Evolutionary conservation across 768 basidiomycete genomes (phyloP).

Genomic region (Mycena indigotica): DNA sequence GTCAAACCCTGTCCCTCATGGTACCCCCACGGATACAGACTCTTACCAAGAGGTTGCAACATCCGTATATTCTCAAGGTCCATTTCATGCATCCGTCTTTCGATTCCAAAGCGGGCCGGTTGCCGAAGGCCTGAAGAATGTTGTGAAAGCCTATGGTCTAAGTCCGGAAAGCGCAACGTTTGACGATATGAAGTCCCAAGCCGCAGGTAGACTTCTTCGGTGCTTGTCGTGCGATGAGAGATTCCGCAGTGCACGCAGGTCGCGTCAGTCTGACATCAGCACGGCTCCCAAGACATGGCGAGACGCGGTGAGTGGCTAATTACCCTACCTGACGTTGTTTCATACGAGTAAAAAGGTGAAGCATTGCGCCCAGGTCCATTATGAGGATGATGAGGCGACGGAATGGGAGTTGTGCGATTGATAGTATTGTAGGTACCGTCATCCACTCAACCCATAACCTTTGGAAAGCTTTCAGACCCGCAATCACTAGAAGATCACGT

Average conservation of each 20-base stretch:
- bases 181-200: slow-evolving; percentile 1
- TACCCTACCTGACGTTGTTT: too few species aligned
- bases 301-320: not conserved
- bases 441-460: too few species aligned
- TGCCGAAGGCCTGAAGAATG: not conserved
- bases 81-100: slow-evolving; percentile 1
- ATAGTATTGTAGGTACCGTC: too few species aligned
- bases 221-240: not conserved
- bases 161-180: slow-evolving; percentile 6
- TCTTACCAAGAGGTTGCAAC: not conserved
- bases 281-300: not conserved
- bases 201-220: not conserved
- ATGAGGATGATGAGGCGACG: not conserved
- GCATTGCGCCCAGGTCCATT: not conserved
- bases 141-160: slow-evolving; percentile 6
- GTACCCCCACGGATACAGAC: not conserved
- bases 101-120: not conserved
- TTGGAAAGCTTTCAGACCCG: too few species aligned
- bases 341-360: too few species aligned
- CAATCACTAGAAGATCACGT: too few species aligned
- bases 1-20: not conserved
- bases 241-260: not conserved
- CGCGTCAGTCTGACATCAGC: not conserved
- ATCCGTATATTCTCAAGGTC: not conserved
- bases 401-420: not conserved